These are phyloP conservation scores for Amanita polypyramis DNA, from an alignment of 768 basidiomycete genomes.

Conservation along the genomic window DNA sequence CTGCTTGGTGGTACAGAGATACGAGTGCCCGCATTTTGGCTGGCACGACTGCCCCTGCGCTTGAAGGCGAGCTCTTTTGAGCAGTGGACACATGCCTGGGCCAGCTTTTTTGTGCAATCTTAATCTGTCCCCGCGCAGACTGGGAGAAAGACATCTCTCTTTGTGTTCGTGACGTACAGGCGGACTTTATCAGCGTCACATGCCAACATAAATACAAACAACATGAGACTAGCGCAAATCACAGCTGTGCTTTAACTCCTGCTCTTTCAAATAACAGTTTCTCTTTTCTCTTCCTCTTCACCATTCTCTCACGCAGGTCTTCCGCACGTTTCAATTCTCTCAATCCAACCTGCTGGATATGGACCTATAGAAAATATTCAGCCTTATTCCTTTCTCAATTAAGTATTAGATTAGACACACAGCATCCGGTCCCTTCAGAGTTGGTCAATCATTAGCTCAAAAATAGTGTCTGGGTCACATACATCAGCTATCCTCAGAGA, in stretches of 20 bases:
- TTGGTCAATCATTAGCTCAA: not conserved
- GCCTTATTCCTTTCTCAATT: constrained; percentile 3
- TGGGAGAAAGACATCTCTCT: too few species aligned
- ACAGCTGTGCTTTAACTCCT: constrained; percentile 51
- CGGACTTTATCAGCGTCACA: not conserved
- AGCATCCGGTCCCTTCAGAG: constrained; percentile 63
- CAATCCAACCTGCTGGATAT: constrained; percentile 92
- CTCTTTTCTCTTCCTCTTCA: constrained; percentile 52
- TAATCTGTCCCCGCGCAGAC: too few species aligned
- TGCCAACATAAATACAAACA: constrained; percentile 1
- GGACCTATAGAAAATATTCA: constrained; percentile 42
- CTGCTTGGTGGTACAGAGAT: constrained; percentile 68
- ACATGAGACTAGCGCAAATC: not conserved
- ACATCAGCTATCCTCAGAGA: constrained; percentile 87
- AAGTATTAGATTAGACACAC: constrained; percentile 28
- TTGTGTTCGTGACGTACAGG: not conserved
- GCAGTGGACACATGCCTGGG: too few species aligned
- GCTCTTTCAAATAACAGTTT: constrained; percentile 46
- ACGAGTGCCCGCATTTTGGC: constrained; percentile 64
- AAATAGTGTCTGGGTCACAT: constrained; percentile 16
- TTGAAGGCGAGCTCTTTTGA: too few species aligned
- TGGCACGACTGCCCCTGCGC: constrained; percentile 26
- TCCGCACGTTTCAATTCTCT: constrained; percentile 76
- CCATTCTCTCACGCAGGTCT: constrained; percentile 40
- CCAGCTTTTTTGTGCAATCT: too few species aligned